phyloP scores from a whole-genome alignment of 2,329 filamentous ascomycete species.

The Aspergillus costaricaensis region DNA sequence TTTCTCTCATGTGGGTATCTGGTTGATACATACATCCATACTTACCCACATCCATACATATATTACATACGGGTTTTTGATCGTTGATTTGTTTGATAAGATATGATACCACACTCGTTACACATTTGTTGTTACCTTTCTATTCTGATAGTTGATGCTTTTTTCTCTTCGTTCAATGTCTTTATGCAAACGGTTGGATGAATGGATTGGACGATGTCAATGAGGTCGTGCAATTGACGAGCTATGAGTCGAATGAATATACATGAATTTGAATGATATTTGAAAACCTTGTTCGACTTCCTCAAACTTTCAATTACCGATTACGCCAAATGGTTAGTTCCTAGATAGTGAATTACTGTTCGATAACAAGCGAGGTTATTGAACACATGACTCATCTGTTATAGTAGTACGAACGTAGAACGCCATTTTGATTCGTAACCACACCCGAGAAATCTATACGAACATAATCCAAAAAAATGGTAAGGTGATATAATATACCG shows the following conservation, averaged over 20 bases:
- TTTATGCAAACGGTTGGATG: not conserved
- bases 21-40: not conserved
- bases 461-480: not conserved
- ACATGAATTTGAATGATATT: not conserved
- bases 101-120: conserved; percentile 3
- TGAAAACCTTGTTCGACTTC: no score
- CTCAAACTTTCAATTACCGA: no score
- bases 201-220: not conserved
- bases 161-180: not conserved
- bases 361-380: not conserved
- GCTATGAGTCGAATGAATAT: not conserved
- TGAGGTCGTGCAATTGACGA: not conserved
- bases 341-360: not conserved
- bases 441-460: not conserved
- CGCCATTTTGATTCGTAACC: not conserved
- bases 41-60: not conserved
- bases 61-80: not conserved
- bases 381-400: not conserved
- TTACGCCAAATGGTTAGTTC: not conserved
- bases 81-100: not conserved
- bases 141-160: not conserved
- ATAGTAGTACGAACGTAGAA: not conserved
- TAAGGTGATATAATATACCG: not conserved
- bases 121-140: not conserved
- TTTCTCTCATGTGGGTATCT: no score